phyloP scores from a whole-genome alignment of 2,329 filamentous ascomycete species.

The Botrytis sinoallii region DNA sequence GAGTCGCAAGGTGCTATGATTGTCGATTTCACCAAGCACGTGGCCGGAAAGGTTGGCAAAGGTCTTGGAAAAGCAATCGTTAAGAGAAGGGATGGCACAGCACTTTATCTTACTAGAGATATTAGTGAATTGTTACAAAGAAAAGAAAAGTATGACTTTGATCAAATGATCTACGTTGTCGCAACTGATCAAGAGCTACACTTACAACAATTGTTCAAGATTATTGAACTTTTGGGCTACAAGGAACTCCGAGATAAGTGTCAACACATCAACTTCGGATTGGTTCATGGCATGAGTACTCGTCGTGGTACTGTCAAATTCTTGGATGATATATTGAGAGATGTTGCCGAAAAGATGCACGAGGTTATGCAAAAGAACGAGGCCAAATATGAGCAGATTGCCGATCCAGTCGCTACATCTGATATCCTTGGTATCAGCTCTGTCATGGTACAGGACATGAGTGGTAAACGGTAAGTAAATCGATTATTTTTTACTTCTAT shows the following conservation, averaged over 20 bases:
- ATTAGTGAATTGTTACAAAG: slow-evolving; percentile 71
- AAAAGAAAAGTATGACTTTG: slow-evolving; percentile 61
- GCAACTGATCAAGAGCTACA: slow-evolving; percentile 71
- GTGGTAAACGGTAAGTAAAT: slow-evolving; percentile 71
- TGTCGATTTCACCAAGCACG: slow-evolving; percentile 67
- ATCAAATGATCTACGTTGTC: slow-evolving; percentile 79
- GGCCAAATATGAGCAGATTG: slow-evolving; percentile 85
- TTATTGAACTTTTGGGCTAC: slow-evolving; percentile 68
- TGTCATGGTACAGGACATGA: slow-evolving; percentile 99
- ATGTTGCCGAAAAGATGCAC: slow-evolving; percentile 94
- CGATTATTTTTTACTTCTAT: background rate
- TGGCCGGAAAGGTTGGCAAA: slow-evolving; percentile 64
- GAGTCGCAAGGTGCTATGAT: slow-evolving; percentile 71
- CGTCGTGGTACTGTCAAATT: slow-evolving; percentile 74
- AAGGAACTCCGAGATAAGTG: slow-evolving; percentile 65
- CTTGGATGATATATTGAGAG: slow-evolving; percentile 66
- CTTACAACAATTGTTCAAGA: slow-evolving; percentile 72
- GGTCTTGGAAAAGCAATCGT: slow-evolving; percentile 68
- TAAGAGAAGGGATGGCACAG: slow-evolving; percentile 71
- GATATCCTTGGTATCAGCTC: slow-evolving; percentile 89
- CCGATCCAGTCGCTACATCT: slow-evolving; percentile 74
- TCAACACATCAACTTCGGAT: slow-evolving; percentile 73
- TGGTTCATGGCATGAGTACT: slow-evolving; percentile 69
- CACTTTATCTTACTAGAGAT: slow-evolving; percentile 74
- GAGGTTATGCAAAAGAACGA: slow-evolving; percentile 92